A percentile compares a stretch with the other conserved stretches of the same genome.
phyloP scores from a whole-genome alignment of 495 filamentous ascomycete genomes.

The Podospora pseudocomata region DNA sequence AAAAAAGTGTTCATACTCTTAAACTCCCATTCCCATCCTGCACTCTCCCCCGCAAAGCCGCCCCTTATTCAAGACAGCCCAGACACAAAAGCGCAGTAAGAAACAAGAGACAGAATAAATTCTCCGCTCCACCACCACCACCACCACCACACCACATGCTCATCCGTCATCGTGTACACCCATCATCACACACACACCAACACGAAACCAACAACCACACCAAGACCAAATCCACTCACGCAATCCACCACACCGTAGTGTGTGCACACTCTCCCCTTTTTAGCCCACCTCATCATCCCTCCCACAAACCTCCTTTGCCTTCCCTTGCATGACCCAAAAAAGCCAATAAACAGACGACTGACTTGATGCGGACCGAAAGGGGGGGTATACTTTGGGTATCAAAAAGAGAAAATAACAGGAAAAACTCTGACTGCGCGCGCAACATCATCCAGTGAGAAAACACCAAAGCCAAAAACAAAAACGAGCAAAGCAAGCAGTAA shows the following conservation, averaged over 20 bases:
- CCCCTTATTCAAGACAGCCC: not conserved
- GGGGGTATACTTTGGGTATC: slow-evolving; percentile 37
- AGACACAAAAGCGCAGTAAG: not conserved
- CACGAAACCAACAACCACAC: not conserved
- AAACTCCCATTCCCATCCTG: not conserved
- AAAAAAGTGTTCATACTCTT: slow-evolving; percentile 13
- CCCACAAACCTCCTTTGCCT: slow-evolving; percentile 14
- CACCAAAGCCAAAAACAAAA: slow-evolving; percentile 4
- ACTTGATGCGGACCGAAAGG: slow-evolving; percentile 11
- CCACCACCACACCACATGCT: not conserved
- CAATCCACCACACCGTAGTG: not conserved
- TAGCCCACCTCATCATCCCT: not conserved
- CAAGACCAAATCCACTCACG: not conserved
- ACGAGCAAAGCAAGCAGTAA: slow-evolving; percentile 7
- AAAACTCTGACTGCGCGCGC: not conserved
- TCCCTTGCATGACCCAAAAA: slow-evolving; percentile 21
- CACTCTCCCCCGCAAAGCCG: not conserved
- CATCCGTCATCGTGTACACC: slow-evolving; percentile 5
- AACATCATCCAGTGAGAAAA: slow-evolving; percentile 1
- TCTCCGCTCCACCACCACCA: not conserved
- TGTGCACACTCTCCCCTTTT: not conserved
- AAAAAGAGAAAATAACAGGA: slow-evolving; percentile 29
- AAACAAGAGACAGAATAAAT: not conserved
- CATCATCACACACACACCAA: not conserved
- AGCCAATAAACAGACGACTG: slow-evolving; percentile 18